Evolutionary conservation across 2,329 filamentous ascomycete genomes (phyloP), one percentile per base, ranked within the genome.

Genomic region (Lachnellula subtilissima): DNA sequence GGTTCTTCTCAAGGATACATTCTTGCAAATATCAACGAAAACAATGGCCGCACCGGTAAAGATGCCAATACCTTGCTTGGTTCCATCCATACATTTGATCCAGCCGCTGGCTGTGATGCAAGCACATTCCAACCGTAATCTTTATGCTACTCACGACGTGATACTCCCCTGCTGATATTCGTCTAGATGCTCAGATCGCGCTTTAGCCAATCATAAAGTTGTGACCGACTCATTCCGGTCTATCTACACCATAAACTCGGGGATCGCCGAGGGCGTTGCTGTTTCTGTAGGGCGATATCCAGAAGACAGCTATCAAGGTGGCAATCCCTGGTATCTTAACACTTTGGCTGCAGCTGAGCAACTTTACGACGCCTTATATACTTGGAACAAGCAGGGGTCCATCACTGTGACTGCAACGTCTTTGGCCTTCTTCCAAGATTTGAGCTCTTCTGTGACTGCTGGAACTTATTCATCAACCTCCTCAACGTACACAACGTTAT

Each of bases 301-400:
- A 0, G 86, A 89, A 69, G 89, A 95, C 64, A 72, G 77, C 4
- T 94, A 93, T 72, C 87, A 86, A 70, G 83, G 83, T 58, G 89
- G 88, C 1, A 91, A 94, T 70, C 89, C 89, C 1, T 94, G 89
- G 89, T 89, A 91, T 65, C 78, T 93, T 12, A 81, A 81, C 64
- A 93, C 87, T 1, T 77, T 91, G 32, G 88, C 88, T 1, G 88
- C 88, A 0, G 90, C 89, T 3, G 89, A 94, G 71, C 86, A 89
- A 67, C 79, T 95, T 2, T 93, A 91, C 69, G 85, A 88, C 64
- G 86, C 89, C 1, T 66, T 91, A 1, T 85, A 86, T 61, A 83
- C 87, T 50, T 93, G 88, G 87, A 77, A 86, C 59, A 72, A 75
- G 37, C 71, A 77, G 25, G 84, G 83, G 1, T 84, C 77, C 5